phyloP scores from a whole-genome alignment of 1,139 yeast species.

The Groenewaldozyma sp. region DNA sequence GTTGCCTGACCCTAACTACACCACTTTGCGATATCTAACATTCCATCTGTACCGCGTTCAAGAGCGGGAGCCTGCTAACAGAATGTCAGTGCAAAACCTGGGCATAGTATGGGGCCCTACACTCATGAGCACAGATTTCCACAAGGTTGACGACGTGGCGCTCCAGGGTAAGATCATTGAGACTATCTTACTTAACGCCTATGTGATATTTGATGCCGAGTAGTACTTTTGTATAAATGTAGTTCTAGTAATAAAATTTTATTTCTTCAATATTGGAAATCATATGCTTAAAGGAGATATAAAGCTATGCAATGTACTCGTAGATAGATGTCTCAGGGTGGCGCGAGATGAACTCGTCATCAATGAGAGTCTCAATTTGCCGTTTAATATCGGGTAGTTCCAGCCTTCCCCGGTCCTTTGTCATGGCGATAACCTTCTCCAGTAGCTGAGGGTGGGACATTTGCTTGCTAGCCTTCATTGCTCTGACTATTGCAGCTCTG shows the following conservation, averaged over 20 bases:
- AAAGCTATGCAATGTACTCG: conserved; percentile 10
- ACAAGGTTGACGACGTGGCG: conserved; percentile 68
- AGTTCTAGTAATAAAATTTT: background rate
- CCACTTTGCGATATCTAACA: conserved; percentile 73
- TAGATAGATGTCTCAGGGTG: too few relatives aligned
- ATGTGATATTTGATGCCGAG: conserved; percentile 75
- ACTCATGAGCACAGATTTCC: conserved; percentile 54
- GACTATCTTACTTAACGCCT: conserved; percentile 74
- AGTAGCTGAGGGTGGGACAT: conserved; percentile 31
- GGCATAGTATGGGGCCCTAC: conserved; percentile 96
- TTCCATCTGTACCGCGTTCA: conserved; percentile 78
- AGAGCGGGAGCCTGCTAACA: conserved; percentile 50
- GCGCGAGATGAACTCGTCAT: conserved; percentile 27
- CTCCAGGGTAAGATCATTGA: conserved; percentile 77
- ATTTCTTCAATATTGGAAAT: conserved; percentile 7
- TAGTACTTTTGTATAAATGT: conserved; percentile 17
- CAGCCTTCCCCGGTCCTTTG: conserved; percentile 24
- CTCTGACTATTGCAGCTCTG: conserved; percentile 31
- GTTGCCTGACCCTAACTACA: conserved; percentile 90
- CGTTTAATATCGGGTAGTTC: conserved; percentile 25
- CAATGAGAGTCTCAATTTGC: conserved; percentile 28
- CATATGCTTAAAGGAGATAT: conserved; percentile 14
- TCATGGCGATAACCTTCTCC: conserved; percentile 22
- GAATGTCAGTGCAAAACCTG: conserved; percentile 73
- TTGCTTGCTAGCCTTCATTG: conserved; percentile 27